Conservation (phyloP, 441 rosid species). For the Pelargonium hybrid region DNA sequence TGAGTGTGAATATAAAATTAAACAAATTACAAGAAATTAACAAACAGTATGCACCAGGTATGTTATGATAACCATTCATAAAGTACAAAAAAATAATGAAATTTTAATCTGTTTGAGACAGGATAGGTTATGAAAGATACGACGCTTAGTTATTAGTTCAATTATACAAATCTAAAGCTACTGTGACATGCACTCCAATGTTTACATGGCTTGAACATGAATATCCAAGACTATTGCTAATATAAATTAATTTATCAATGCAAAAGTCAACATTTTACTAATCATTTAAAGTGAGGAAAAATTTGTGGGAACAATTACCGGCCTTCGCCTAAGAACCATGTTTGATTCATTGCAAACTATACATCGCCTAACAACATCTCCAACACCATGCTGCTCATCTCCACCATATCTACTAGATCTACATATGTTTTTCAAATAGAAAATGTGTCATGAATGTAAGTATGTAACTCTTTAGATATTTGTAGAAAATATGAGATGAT, state of each 20-base stretch:
- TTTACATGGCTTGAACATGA: neutral
- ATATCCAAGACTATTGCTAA: neutral
- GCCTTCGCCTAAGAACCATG: constrained; percentile 76
- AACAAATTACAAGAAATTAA: no score
- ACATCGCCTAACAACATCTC: constrained; percentile 67
- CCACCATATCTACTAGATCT: constrained; percentile 52
- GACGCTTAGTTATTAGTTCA: no score
- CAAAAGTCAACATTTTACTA: no score
- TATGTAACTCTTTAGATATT: neutral
- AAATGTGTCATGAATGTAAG: neutral
- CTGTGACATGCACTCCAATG: no score
- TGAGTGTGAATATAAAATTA: no score
- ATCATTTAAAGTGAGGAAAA: neutral
- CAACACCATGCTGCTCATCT: constrained; percentile 45
- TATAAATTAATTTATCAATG: no score
- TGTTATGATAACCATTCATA: no score
- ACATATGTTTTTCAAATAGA: constrained; percentile 16
- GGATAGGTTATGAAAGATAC: no score
- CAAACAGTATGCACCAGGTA: no score
- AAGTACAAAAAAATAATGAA: no score
- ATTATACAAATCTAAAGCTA: no score
- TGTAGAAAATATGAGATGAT: neutral
- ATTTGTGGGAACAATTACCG: constrained; percentile 33
- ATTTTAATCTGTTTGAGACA: no score
- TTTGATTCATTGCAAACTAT: constrained; percentile 67